Conservation (phyloP, 306 rosid species). For the Gillenia trifoliata region DNA sequence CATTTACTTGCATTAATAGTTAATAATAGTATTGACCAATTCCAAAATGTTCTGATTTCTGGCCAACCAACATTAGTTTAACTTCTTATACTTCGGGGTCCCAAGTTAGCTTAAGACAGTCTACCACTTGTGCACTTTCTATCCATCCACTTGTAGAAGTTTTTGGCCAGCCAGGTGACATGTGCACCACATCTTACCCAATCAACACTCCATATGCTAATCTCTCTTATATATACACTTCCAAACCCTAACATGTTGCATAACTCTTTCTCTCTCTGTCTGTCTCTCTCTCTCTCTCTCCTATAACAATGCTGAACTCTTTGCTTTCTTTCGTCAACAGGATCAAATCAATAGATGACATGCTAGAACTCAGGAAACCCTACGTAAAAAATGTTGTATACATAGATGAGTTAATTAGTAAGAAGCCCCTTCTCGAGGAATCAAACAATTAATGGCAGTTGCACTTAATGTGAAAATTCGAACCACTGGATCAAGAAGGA, state of each 20-base stretch:
- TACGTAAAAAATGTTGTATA: slow-evolving; percentile 17
- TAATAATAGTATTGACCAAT: too few species aligned
- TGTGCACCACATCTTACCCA: too few species aligned
- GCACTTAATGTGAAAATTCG: slow-evolving; percentile 21
- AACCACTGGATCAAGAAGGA: slow-evolving; percentile 40
- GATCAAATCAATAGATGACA: slow-evolving; percentile 6
- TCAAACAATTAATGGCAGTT: slow-evolving; percentile 18
- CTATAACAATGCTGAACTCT: slow-evolving; percentile 19
- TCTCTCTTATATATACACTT: not conserved
- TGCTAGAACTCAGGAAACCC: slow-evolving; percentile 4
- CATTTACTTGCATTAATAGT: too few species aligned
- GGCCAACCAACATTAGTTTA: too few species aligned
- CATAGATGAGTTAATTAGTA: slow-evolving; percentile 45
- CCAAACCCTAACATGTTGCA: not conserved
- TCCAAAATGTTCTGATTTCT: too few species aligned
- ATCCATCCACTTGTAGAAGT: too few species aligned
- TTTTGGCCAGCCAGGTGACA: too few species aligned
- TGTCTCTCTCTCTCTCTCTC: slow-evolving; percentile 1
- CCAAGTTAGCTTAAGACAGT: too few species aligned
- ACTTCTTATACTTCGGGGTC: too few species aligned
- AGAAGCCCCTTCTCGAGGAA: slow-evolving; percentile 3
- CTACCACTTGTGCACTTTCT: not conserved
- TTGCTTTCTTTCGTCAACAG: slow-evolving; percentile 17
- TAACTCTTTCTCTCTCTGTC: not conserved
- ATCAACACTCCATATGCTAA: not conserved